Conservation (phyloP, 176 grass and related monocot genomes). For the Juncus inflexus region DNA sequence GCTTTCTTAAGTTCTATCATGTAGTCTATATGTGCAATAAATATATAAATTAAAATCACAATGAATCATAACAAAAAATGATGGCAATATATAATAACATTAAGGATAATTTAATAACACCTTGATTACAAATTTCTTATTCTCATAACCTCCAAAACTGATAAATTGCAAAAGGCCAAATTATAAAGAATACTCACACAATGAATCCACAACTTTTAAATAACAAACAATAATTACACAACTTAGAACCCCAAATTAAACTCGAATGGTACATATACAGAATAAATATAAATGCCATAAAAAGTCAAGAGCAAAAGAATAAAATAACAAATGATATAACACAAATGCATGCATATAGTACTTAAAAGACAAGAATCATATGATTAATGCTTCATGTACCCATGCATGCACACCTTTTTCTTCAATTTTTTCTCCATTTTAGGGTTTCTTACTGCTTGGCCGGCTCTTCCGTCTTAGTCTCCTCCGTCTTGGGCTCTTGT, state of each 20-base stretch:
- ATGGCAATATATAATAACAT: no score
- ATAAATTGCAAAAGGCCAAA: conserved; percentile 12
- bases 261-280: conserved; percentile 21
- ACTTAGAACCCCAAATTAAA: conserved; percentile 32
- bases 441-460: conserved; percentile 17
- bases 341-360: conserved; percentile 37
- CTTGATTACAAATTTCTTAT: background rate
- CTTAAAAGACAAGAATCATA: conserved; percentile 28
- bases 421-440: conserved; percentile 32
- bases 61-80: no score
- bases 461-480: conserved; percentile 35
- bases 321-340: conserved; percentile 78
- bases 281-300: conserved; percentile 28
- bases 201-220: conserved; percentile 24
- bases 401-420: conserved; percentile 34
- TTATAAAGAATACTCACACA: conserved; percentile 27
- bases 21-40: no score
- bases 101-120: no score
- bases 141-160: conserved; percentile 30
- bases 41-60: no score
- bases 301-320: conserved; percentile 28
- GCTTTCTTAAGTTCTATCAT: no score
- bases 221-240: conserved; percentile 72
- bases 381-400: conserved; percentile 34
- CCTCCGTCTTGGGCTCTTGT: conserved; percentile 4